Evolutionary conservation across 768 basidiomycete species (phyloP).

Genomic region (Serpula lacrymans): DNA sequence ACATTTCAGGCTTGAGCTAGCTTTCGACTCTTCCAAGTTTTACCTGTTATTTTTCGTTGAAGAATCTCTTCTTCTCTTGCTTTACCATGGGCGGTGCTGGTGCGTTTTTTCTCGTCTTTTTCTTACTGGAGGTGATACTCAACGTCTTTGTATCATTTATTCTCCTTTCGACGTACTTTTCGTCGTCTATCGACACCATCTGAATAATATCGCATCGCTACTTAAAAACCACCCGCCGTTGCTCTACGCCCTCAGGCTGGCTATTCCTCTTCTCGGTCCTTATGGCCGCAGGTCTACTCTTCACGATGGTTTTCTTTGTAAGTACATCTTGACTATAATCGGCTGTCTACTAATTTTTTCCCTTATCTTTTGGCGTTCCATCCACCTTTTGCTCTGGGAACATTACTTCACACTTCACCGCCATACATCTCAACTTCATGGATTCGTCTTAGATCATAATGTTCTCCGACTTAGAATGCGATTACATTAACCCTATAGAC

Average conservation of each 20-base stretch:
- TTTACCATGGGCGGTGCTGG: slow-evolving; percentile 42
- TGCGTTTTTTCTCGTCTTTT: slow-evolving; percentile 20
- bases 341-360: background rate
- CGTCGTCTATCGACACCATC: background rate
- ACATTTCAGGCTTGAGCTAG: too few relatives aligned
- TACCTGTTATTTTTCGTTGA: too few relatives aligned
- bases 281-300: slow-evolving; percentile 90
- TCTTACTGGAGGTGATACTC: background rate
- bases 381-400: background rate
- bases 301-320: slow-evolving; percentile 99
- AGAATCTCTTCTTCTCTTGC: background rate
- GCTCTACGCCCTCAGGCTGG: slow-evolving; percentile 61
- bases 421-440: slow-evolving; percentile 1
- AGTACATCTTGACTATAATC: slow-evolving; percentile 45
- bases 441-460: slow-evolving; percentile 81
- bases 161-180: background rate
- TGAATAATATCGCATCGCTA: background rate
- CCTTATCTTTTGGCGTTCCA: background rate
- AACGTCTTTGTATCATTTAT: background rate
- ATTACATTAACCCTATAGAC: slow-evolving; percentile 99
- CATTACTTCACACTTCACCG: background rate
- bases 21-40: too few relatives aligned
- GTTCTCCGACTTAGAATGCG: slow-evolving; percentile 99
- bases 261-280: slow-evolving; percentile 95
- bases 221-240: background rate